Percentiles rank a stretch among this genome's conserved stretches.
These are phyloP conservation scores for Ogataea nonfermentans DNA, from an alignment of 805 yeast species.

Conservation along the genomic window DNA sequence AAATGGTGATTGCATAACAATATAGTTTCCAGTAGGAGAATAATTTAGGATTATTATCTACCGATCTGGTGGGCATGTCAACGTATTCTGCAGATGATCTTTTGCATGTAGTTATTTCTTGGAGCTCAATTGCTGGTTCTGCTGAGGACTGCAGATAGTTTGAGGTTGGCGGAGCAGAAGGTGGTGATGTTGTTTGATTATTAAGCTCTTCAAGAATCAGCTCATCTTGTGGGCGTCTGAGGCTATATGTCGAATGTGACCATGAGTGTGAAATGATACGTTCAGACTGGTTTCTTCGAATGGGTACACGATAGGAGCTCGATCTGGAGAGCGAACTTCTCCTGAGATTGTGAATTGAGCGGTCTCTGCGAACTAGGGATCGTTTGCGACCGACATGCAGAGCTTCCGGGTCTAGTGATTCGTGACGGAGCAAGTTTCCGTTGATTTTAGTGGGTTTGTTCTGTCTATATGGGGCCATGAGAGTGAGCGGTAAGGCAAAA, in stretches of 20 bases:
- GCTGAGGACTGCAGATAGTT: neutral
- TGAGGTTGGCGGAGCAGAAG: neutral
- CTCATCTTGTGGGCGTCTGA: neutral
- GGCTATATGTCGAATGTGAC: neutral
- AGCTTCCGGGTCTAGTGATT: constrained; percentile 31
- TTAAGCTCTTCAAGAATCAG: neutral
- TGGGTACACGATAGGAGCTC: constrained; percentile 1
- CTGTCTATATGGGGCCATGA: constrained; percentile 5
- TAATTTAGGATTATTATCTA: constrained; percentile 22
- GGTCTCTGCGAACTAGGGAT: constrained; percentile 82
- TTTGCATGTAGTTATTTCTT: constrained; percentile 17
- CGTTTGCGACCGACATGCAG: constrained; percentile 48
- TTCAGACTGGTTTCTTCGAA: constrained; percentile 2
- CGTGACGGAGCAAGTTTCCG: neutral
- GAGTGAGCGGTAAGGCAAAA: constrained; percentile 9
- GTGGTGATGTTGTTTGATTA: neutral
- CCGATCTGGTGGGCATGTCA: constrained; percentile 23
- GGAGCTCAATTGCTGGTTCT: neutral
- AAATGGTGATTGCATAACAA: constrained; percentile 78
- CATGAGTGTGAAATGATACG: neutral
- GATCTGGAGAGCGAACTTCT: constrained; percentile 6
- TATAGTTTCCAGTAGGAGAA: constrained; percentile 72
- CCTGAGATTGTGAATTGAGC: constrained; percentile 32
- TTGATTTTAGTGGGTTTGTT: constrained; percentile 3
- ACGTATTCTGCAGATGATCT: constrained; percentile 30